phyloP scores from a whole-genome alignment of 1,284 basidiomycete genomes.

The Trametes versicolor region DNA sequence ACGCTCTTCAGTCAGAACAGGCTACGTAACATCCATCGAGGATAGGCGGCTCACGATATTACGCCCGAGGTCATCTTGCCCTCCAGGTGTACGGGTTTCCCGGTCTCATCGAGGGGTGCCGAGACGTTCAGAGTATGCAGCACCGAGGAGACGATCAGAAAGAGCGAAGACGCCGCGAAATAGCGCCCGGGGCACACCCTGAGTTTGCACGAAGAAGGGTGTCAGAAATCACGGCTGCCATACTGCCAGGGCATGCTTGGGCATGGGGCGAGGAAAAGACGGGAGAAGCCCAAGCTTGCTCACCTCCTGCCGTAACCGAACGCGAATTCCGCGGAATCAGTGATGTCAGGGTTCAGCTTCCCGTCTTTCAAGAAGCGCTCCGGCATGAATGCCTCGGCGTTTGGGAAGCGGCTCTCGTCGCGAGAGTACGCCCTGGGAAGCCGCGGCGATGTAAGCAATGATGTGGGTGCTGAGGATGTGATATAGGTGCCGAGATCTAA shows the following conservation, averaged over 20 bases:
- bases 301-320: constrained; percentile 19
- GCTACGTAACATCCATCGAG: no score
- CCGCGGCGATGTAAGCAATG: neutral
- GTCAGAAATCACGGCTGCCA: neutral
- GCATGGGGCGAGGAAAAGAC: neutral
- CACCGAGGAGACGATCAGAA: constrained; percentile 21
- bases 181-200: constrained; percentile 23
- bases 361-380: constrained; percentile 20
- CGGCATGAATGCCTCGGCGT: constrained; percentile 12
- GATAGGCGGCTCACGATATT: constrained; percentile 10
- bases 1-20: neutral
- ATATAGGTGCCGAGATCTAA: no score
- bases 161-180: constrained; percentile 21
- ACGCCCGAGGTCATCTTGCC: constrained; percentile 8
- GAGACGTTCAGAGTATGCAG: constrained; percentile 14
- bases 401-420: constrained; percentile 8
- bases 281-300: neutral
- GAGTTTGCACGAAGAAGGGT: neutral
- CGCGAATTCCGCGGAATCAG: constrained; percentile 9
- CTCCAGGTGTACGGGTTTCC: neutral
- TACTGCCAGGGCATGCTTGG: neutral
- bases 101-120: constrained; percentile 7
- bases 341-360: constrained; percentile 9
- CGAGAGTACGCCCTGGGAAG: constrained; percentile 11
- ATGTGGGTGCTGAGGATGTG: no score